Percentiles rank a stretch among this genome's conserved stretches.
Conservation (phyloP, 2,329 filamentous ascomycete genomes). For the Trichoderma koningii region DNA sequence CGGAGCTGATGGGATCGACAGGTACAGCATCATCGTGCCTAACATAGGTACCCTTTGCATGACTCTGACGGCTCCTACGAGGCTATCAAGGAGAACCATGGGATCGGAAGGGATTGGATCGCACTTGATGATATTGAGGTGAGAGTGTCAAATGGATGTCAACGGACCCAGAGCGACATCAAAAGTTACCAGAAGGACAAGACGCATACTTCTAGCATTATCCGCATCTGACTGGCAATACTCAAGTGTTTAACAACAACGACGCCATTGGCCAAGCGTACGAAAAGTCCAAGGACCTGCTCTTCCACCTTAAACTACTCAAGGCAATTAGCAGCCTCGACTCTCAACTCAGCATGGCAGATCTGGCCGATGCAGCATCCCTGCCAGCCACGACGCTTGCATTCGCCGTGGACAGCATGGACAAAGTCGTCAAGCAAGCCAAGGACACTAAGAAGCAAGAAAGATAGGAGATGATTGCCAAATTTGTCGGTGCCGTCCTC, state of each 20-base stretch:
- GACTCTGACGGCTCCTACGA: slow-evolving; percentile 31
- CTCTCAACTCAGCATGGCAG: slow-evolving; percentile 7
- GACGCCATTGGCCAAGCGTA: slow-evolving; percentile 31
- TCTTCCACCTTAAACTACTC: slow-evolving; percentile 17
- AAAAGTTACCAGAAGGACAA: slow-evolving; percentile 20
- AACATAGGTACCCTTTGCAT: slow-evolving; percentile 29
- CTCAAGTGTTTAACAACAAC: slow-evolving; percentile 32
- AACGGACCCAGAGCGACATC: slow-evolving; percentile 23
- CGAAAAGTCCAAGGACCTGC: slow-evolving; percentile 23
- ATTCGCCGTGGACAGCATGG: slow-evolving; percentile 35
- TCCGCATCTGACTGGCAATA: slow-evolving; percentile 24
- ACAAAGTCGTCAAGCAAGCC: slow-evolving; percentile 34
- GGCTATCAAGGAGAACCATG: slow-evolving; percentile 29
- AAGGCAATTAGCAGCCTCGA: slow-evolving; percentile 3
- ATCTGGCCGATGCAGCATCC: slow-evolving; percentile 26
- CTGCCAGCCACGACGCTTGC: slow-evolving; percentile 33
- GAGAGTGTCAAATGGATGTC: slow-evolving; percentile 25
- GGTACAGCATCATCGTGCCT: not conserved
- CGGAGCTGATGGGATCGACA: not conserved
- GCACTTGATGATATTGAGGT: slow-evolving; percentile 26
- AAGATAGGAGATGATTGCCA: slow-evolving; percentile 33
- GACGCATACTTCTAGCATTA: slow-evolving; percentile 29
- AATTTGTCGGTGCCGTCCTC: slow-evolving; percentile 48
- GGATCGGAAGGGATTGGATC: slow-evolving; percentile 29
- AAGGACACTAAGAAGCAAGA: slow-evolving; percentile 32